Evolutionary conservation across 2,329 filamentous ascomycete species (phyloP).

Genomic region (Pseudofabraea citricarpa): DNA sequence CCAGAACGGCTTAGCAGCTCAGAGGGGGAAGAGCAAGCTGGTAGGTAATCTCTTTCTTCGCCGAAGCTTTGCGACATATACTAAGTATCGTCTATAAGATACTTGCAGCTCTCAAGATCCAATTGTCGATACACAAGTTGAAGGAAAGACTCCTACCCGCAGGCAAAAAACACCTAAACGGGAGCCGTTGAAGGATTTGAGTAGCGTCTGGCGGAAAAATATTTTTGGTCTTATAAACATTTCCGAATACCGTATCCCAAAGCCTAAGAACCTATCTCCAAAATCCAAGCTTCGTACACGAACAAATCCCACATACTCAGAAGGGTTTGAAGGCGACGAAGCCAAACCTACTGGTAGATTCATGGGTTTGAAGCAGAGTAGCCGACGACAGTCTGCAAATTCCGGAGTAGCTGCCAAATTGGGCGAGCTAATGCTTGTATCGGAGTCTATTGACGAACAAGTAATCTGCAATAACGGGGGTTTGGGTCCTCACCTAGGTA

Average conservation of each 20-base stretch:
- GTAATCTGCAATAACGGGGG: background rate
- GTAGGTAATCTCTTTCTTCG: constrained; percentile 3
- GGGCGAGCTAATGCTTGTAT: constrained; percentile 1
- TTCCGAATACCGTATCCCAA: constrained; percentile 16
- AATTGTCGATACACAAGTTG: constrained; percentile 2
- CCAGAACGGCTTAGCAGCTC: constrained; percentile 7
- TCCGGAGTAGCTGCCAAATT: background rate
- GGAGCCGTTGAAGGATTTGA: background rate
- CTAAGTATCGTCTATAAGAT: background rate
- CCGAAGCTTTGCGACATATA: background rate
- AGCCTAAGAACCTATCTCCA: background rate
- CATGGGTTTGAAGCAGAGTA: constrained; percentile 14
- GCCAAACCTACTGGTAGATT: constrained; percentile 14
- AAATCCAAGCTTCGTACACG: background rate
- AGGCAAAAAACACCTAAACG: background rate
- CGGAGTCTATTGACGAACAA: background rate
- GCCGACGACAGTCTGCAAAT: background rate
- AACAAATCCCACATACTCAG: constrained; percentile 11
- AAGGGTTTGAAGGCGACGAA: constrained; percentile 23
- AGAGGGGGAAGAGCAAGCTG: constrained; percentile 5
- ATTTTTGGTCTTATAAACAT: constrained; percentile 8
- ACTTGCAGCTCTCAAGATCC: constrained; percentile 16
- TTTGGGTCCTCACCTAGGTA: background rate
- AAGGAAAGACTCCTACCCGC: background rate
- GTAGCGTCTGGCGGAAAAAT: constrained; percentile 2